phyloP scores from a whole-genome alignment of 2,329 filamentous ascomycete species.

The Nakataea oryzae region DNA sequence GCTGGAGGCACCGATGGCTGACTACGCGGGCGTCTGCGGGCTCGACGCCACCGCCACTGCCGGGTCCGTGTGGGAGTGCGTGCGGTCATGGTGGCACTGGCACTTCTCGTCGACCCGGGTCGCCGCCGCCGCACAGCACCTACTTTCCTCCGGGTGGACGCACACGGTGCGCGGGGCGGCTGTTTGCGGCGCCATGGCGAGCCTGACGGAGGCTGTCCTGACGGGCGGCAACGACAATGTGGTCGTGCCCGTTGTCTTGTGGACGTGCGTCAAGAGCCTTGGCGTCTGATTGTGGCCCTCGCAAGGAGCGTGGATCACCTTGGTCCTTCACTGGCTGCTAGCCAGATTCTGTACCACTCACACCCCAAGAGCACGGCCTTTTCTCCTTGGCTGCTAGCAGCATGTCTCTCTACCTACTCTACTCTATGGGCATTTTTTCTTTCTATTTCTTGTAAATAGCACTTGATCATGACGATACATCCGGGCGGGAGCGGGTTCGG shows the following conservation, averaged over 20 bases:
- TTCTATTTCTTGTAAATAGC: background rate
- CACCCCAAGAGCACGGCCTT: too few relatives aligned
- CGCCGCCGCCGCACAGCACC: constrained; percentile 2
- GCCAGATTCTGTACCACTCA: too few relatives aligned
- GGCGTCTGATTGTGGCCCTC: constrained; percentile 35
- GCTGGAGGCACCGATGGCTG: background rate
- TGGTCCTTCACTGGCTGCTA: background rate
- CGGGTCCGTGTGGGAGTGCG: background rate
- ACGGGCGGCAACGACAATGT: constrained; percentile 99
- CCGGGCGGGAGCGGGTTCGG: too few relatives aligned
- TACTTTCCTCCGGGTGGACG: constrained; percentile 18
- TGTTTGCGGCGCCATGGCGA: constrained; percentile 68
- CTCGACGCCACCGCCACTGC: background rate
- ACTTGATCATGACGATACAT: background rate
- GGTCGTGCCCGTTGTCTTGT: constrained; percentile 84
- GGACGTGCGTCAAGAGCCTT: constrained; percentile 80
- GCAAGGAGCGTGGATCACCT: background rate
- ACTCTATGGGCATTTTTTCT: background rate
- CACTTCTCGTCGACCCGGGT: constrained; percentile 1
- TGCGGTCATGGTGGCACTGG: constrained; percentile 7
- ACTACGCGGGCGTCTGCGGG: background rate
- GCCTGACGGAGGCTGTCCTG: constrained; percentile 86
- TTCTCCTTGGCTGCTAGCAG: too few relatives aligned
- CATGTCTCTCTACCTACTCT: too few relatives aligned
- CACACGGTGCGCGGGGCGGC: constrained; percentile 64